These are phyloP conservation scores for Cladophialophora chaetospira DNA, from an alignment of 2,329 filamentous ascomycete genomes.

Conservation along the genomic window DNA sequence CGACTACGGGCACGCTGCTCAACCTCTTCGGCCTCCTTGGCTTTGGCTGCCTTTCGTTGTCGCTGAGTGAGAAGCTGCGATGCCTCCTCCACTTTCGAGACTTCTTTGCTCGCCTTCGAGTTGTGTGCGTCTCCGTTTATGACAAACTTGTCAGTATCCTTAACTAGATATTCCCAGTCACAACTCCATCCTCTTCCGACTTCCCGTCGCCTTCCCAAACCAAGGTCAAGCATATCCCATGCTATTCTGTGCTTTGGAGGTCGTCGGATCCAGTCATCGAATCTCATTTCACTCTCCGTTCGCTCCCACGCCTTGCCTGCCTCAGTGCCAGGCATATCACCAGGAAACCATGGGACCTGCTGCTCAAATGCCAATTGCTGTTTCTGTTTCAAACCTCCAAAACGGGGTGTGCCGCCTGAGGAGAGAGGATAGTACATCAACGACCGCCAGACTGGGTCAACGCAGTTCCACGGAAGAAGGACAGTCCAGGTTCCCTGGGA, in stretches of 20 bases:
- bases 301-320: constrained; percentile 79
- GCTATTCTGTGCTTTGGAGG: constrained; percentile 80
- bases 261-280: constrained; percentile 69
- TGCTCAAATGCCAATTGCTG: constrained; percentile 81
- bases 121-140: background rate
- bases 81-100: background rate
- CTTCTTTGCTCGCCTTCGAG: background rate
- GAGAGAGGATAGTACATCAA: constrained; percentile 80
- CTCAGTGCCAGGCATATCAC: constrained; percentile 76
- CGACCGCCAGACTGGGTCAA: constrained; percentile 81
- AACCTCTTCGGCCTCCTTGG: constrained; percentile 14
- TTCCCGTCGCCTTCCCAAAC: constrained; percentile 75
- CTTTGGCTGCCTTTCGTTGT: constrained; percentile 30
- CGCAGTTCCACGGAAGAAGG: constrained; percentile 86
- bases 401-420: constrained; percentile 76
- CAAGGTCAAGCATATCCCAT: constrained; percentile 74
- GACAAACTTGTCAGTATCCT: background rate
- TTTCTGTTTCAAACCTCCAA: constrained; percentile 78
- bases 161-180: constrained; percentile 74
- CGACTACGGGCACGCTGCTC: constrained; percentile 11
- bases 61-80: constrained; percentile 22
- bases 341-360: constrained; percentile 78
- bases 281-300: constrained; percentile 61
- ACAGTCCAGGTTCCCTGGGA: constrained; percentile 76
- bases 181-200: constrained; percentile 79